A percentile compares a stretch with the other conserved stretches of the same genome.
Evolutionary conservation across 306 rosid genomes (phyloP).

Genomic region (Cotoneaster glaucophyllus): DNA sequence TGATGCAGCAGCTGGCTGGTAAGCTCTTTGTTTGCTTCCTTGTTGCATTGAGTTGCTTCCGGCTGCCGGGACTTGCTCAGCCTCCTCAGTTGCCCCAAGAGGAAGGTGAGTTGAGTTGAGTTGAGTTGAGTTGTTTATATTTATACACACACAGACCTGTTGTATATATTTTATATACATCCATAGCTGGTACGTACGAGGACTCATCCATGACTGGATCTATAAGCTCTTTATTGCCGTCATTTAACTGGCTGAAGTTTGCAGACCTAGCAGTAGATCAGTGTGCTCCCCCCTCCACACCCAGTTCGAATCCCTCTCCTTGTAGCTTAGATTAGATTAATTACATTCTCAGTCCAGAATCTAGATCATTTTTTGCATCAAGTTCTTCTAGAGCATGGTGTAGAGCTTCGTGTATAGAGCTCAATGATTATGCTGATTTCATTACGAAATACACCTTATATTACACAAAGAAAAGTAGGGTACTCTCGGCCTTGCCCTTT

Average conservation of each 20-base stretch:
- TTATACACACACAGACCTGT: too few relatives aligned
- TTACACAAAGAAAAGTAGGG: too few relatives aligned
- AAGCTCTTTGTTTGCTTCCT: conserved; percentile 23
- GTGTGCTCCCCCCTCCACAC: too few relatives aligned
- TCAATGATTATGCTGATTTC: too few relatives aligned
- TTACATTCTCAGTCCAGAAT: too few relatives aligned
- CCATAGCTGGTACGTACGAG: too few relatives aligned
- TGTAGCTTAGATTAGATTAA: too few relatives aligned
- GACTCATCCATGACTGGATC: not conserved
- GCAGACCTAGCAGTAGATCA: too few relatives aligned
- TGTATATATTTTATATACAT: too few relatives aligned
- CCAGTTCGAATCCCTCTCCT: too few relatives aligned
- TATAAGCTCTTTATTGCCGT: not conserved
- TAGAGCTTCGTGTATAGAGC: too few relatives aligned
- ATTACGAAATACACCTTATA: too few relatives aligned
- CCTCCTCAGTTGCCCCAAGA: conserved; percentile 47
- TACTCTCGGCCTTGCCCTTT: not conserved
- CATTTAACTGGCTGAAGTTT: not conserved
- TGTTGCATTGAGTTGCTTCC: conserved; percentile 31
- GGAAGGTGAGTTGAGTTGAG: conserved; percentile 43
- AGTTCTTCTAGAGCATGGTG: not conserved
- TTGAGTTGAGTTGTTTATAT: not conserved
- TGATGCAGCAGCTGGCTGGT: conserved; percentile 14
- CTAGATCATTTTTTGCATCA: not conserved
- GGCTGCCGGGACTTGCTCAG: conserved; percentile 34